Percentiles rank a stretch among this genome's conserved stretches.
These are phyloP conservation scores for Apiospora malaysiana DNA, from an alignment of 2,329 filamentous ascomycete species.

Conservation along the genomic window DNA sequence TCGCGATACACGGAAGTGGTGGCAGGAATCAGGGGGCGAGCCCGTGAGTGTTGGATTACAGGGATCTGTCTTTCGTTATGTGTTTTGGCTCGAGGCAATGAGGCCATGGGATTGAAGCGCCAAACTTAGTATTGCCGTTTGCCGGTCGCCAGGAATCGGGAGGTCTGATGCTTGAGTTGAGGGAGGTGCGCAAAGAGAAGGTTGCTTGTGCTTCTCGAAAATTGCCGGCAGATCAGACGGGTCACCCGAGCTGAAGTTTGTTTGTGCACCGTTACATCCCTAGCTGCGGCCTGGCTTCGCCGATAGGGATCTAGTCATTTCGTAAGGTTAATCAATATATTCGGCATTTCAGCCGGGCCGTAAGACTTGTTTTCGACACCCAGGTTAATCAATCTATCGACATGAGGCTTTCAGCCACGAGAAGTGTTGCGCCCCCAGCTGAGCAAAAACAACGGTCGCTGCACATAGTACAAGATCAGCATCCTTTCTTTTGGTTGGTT, in stretches of 20 bases:
- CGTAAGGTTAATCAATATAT: background rate
- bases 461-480: background rate
- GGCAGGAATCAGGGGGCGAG: background rate
- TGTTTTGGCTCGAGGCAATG: background rate
- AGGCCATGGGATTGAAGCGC: background rate
- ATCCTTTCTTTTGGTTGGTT: background rate
- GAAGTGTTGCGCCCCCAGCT: background rate
- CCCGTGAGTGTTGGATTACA: background rate
- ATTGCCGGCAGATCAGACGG: background rate
- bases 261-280: background rate
- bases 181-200: background rate
- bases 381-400: background rate
- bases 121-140: slow-evolving; percentile 6
- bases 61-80: background rate
- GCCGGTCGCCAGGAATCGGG: background rate
- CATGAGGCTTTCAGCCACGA: background rate
- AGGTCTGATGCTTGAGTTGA: background rate
- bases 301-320: background rate
- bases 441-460: background rate
- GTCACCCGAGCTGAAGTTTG: background rate
- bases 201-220: background rate
- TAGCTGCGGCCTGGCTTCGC: background rate
- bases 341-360: background rate
- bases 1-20: background rate
- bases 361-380: background rate